phyloP scores from a whole-genome alignment of 2,329 filamentous ascomycete genomes.

The Ceratocystis albifundus region DNA sequence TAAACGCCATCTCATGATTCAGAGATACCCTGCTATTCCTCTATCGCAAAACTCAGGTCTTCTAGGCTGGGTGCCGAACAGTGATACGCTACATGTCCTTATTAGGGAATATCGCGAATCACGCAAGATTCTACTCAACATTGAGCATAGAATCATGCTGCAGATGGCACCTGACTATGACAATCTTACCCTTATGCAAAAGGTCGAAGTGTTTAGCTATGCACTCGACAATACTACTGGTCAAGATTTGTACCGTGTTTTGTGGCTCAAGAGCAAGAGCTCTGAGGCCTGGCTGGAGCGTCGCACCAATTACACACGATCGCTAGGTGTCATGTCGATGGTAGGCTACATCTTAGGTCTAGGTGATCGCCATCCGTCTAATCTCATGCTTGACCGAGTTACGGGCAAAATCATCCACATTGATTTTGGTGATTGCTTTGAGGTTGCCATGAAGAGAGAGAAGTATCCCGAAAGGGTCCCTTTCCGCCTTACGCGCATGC shows the following conservation, averaged over 20 bases:
- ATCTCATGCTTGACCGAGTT: conserved; percentile 90
- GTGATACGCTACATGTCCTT: conserved; percentile 89
- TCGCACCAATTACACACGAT: conserved; percentile 96
- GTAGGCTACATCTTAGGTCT: conserved; percentile 98
- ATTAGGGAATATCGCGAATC: conserved; percentile 97
- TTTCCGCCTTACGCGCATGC: conserved; percentile 95
- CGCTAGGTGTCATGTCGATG: conserved; percentile 99
- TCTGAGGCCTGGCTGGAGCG: conserved; percentile 96
- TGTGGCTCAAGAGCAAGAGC: conserved; percentile 98
- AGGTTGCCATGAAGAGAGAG: conserved; percentile 98
- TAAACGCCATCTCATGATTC: conserved; percentile 93
- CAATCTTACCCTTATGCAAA: conserved; percentile 97
- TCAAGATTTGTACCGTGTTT: conserved; percentile 91
- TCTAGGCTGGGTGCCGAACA: conserved; percentile 93
- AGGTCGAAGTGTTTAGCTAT: conserved; percentile 98
- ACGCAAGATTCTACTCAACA: conserved; percentile 93
- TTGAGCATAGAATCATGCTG: conserved; percentile 98
- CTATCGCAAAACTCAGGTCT: conserved; percentile 93
- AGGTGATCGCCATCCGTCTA: conserved; percentile 92
- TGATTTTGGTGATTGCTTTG: conserved; percentile 98
- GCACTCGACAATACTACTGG: conserved; percentile 98
- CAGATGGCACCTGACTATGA: conserved; percentile 99
- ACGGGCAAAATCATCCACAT: conserved; percentile 98
- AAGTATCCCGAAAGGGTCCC: conserved; percentile 97
- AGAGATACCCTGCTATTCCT: conserved; percentile 91